Percentiles rank a stretch among this genome's conserved stretches.
These are phyloP conservation scores for Phlyctochytrium arcticum DNA, from an alignment of 192 early-diverging fungal species.

Conservation along the genomic window DNA sequence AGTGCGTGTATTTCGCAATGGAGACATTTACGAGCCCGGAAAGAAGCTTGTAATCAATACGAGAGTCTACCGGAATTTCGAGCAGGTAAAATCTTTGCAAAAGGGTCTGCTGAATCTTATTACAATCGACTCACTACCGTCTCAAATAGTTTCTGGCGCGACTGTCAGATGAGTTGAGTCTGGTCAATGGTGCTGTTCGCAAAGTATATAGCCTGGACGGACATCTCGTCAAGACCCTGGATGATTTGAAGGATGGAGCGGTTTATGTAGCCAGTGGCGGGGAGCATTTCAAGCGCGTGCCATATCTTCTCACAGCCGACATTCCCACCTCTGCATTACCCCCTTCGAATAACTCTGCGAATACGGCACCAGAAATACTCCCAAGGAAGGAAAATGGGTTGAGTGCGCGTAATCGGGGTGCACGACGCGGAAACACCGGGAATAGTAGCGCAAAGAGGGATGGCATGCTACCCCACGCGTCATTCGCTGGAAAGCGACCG, in stretches of 20 bases:
- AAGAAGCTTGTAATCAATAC: conserved; percentile 41
- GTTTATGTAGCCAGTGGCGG: conserved; percentile 44
- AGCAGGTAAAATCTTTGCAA: conserved; percentile 33
- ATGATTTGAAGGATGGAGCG: conserved; percentile 35
- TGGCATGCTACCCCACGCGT: too few species aligned
- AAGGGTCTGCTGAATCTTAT: not conserved
- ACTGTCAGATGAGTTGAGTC: conserved; percentile 34
- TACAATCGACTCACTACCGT: conserved; percentile 1
- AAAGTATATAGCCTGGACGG: conserved; percentile 44
- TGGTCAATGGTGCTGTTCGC: conserved; percentile 43
- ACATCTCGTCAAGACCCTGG: conserved; percentile 21
- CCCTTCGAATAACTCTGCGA: too few species aligned
- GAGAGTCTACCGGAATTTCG: conserved; percentile 40
- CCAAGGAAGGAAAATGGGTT: too few species aligned
- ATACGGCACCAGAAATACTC: too few species aligned
- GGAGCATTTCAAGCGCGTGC: conserved; percentile 37
- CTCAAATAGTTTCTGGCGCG: conserved; percentile 36
- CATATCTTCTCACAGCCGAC: conserved; percentile 17
- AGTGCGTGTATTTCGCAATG: conserved; percentile 48
- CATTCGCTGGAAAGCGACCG: not conserved
- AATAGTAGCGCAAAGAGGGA: too few species aligned
- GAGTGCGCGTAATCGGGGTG: not conserved
- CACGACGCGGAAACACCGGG: too few species aligned
- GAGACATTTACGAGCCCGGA: conserved; percentile 37
- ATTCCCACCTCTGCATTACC: not conserved